A percentile compares a stretch with the other conserved stretches of the same genome.
Conservation (phyloP, 1,284 basidiomycete genomes). For the Ganoderma lingzhi region DNA sequence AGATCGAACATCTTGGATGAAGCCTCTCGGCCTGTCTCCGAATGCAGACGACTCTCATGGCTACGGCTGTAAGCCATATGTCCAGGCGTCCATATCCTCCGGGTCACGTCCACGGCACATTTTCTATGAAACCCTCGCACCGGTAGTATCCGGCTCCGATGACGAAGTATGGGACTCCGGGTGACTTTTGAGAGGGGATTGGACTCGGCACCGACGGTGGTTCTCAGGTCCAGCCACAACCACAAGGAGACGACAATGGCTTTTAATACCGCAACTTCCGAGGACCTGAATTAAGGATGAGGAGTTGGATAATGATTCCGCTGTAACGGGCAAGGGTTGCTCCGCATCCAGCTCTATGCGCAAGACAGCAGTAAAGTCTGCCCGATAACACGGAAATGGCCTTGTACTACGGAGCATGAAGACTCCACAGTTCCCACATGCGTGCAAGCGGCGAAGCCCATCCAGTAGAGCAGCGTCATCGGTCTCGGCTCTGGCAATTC, state of each 20-base stretch:
- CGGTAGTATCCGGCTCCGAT: neutral
- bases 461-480: conserved; percentile 25
- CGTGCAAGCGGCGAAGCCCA: conserved; percentile 4
- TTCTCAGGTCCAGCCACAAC: neutral
- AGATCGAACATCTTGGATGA: neutral
- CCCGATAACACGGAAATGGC: conserved; percentile 16
- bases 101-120: neutral
- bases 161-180: neutral
- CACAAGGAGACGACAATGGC: neutral
- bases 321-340: conserved; percentile 5
- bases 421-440: conserved; percentile 25
- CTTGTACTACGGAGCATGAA: conserved; percentile 19
- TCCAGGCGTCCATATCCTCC: neutral
- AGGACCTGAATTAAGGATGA: neutral
- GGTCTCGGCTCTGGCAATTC: conserved; percentile 27
- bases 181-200: neutral
- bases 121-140: neutral
- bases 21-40: neutral
- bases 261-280: neutral
- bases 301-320: neutral
- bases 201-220: neutral
- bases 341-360: conserved; percentile 21
- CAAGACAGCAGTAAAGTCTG: conserved; percentile 12
- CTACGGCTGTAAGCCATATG: neutral
- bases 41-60: neutral